Evolutionary conservation across 2,329 filamentous ascomycete genomes (phyloP).

Genomic region (Aureobasidium sp.): DNA sequence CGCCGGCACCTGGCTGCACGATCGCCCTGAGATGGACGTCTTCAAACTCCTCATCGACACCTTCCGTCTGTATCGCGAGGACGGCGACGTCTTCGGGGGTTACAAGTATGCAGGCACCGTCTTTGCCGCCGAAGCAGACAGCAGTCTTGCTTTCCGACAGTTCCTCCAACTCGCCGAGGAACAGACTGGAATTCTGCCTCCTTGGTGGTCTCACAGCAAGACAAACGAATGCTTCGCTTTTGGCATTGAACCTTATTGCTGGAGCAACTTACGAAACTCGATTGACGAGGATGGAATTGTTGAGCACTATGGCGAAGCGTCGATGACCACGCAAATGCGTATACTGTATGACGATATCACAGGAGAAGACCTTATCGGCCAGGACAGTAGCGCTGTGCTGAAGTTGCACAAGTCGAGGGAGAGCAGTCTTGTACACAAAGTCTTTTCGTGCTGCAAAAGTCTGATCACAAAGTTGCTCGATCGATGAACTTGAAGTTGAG

Average conservation of each 20-base stretch:
- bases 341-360: not conserved
- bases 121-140: not conserved
- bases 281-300: not conserved
- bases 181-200: not conserved
- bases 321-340: not conserved
- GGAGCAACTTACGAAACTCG: too few relatives aligned
- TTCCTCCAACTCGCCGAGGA: not conserved
- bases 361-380: not conserved
- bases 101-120: not conserved
- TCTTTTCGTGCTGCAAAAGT: not conserved
- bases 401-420: not conserved
- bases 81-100: not conserved
- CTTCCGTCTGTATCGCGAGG: slow-evolving; percentile 18
- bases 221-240: not conserved
- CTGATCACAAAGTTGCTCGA: not conserved
- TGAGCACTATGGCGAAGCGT: not conserved
- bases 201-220: not conserved
- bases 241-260: not conserved
- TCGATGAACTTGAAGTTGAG: too few relatives aligned
- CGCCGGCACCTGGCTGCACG: slow-evolving; percentile 18
- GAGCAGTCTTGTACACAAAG: not conserved
- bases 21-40: slow-evolving; percentile 17
- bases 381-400: not conserved
- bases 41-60: slow-evolving; percentile 22
- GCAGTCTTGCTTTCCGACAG: not conserved